phyloP scores from a whole-genome alignment of 2,329 filamentous ascomycete genomes.

The Fusarium piperis region DNA sequence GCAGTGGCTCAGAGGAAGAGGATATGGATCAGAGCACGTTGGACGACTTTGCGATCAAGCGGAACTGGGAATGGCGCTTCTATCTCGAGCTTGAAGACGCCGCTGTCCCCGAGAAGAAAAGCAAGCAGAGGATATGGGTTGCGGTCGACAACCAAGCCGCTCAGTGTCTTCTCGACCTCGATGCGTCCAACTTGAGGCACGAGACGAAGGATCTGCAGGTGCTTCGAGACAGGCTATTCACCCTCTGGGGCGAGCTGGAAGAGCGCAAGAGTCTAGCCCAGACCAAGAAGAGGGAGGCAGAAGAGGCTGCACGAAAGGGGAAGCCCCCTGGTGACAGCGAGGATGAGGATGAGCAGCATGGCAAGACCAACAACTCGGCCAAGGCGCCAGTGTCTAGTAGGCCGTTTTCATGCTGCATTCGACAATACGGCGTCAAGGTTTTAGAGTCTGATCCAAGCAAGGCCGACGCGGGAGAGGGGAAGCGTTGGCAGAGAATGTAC shows the following conservation, averaged over 20 bases:
- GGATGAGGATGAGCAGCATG: constrained; percentile 38
- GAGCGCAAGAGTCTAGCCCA: constrained; percentile 66
- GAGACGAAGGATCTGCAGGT: constrained; percentile 57
- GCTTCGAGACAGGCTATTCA: constrained; percentile 76
- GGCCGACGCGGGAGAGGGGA: constrained; percentile 56
- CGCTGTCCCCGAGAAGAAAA: constrained; percentile 41
- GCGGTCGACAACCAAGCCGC: constrained; percentile 69
- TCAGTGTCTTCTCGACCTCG: constrained; percentile 58
- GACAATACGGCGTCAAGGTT: constrained; percentile 72
- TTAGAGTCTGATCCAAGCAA: constrained; percentile 51
- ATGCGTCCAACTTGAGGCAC: constrained; percentile 65
- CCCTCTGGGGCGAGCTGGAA: constrained; percentile 87
- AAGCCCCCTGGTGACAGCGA: constrained; percentile 53
- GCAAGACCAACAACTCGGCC: background rate
- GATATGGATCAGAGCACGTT: constrained; percentile 30
- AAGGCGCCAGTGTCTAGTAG: constrained; percentile 55
- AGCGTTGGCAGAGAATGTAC: constrained; percentile 71
- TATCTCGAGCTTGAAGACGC: constrained; percentile 81
- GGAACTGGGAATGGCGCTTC: constrained; percentile 85
- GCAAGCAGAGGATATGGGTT: constrained; percentile 68
- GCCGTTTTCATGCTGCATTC: constrained; percentile 76
- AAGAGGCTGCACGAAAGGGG: constrained; percentile 39
- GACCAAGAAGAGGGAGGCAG: constrained; percentile 41
- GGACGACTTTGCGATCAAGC: constrained; percentile 36
- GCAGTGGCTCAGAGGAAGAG: constrained; percentile 19